A percentile compares a stretch with the other conserved stretches of the same genome.
phyloP scores from a whole-genome alignment of 106 monocot species.

The Allium fistulosum region DNA sequence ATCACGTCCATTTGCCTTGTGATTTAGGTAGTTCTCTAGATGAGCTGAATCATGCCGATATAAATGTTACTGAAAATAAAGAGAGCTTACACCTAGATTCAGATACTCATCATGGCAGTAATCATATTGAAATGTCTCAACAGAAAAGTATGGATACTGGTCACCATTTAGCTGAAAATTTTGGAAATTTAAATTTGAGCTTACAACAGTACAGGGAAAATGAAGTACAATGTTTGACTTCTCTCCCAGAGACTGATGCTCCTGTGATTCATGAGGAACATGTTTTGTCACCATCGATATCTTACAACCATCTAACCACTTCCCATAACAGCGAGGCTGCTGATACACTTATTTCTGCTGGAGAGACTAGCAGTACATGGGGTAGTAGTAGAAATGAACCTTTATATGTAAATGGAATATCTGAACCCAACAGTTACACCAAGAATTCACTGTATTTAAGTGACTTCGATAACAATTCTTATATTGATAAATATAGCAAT shows the following conservation, averaged over 20 bases:
- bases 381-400: not conserved
- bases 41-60: slow-evolving; percentile 2
- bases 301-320: not conserved
- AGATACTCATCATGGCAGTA: slow-evolving; percentile 2
- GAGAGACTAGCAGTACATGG: not conserved
- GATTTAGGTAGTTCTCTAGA: not conserved
- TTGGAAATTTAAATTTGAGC: slow-evolving; percentile 5
- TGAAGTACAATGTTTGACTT: slow-evolving; percentile 4
- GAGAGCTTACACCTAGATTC: slow-evolving; percentile 15
- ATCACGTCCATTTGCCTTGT: no score
- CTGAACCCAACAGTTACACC: not conserved
- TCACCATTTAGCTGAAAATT: not conserved
- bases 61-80: slow-evolving; percentile 9
- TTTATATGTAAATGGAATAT: slow-evolving; percentile 14
- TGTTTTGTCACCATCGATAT: not conserved
- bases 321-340: not conserved
- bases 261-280: slow-evolving; percentile 2
- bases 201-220: slow-evolving; percentile 9
- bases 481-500: slow-evolving; percentile 7
- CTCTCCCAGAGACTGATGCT: not conserved
- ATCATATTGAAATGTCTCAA: not conserved
- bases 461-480: slow-evolving; percentile 3
- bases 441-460: slow-evolving; percentile 3
- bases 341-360: not conserved
- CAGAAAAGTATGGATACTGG: slow-evolving; percentile 8